Base-by-base conservation (phyloP, 352 stramenopile species). In the Globisporangium cystogenes region DNA sequence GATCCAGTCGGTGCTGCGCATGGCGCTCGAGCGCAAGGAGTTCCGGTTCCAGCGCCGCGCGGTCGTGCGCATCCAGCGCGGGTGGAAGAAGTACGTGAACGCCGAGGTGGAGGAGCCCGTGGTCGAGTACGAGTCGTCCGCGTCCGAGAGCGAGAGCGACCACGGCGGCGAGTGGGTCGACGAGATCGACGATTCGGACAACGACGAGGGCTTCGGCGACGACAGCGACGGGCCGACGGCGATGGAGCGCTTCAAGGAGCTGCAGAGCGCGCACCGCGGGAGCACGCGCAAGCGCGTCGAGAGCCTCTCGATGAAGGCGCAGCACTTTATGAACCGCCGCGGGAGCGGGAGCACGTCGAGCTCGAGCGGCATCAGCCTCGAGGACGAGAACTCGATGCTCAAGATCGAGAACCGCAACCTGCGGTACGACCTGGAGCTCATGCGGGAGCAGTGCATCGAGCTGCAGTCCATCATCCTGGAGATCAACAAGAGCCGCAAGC, bases 401-500 rank as follows among this genome's bases (percentile, higher is more conserved):
- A 86, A 86, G 53, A 87, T 90, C 45, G 82, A 93, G 66, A 93
- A 93, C 63, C 82, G 80, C 46, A 93, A 93, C 62, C 62, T 93
- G 51, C 86, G 88, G 61, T 93, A 91, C 69, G 82, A 93, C 53
- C 62, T 93, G 6, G 82, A 93, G 72, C 72, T 93, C 45, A 93
- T 93, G 82, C 82, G 82, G 29, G 82, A 93, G 63, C 82, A 93
- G 68, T 93, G 82, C 59, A 91, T 93, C 47, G 82, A 93, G 56
- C 55, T 93, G 48, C 82, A 93, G 49, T 74, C 82, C 48, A 93
- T 93, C 62, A 93, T 93, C 52, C 73, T 93, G 42, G 82, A 93
- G 74, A 93, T 93, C 66, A 91, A 93, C 78, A 90, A 89, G 68
- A 91, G 82, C 59, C 77, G 82, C 48, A 93, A 93, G 72, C 76